These are phyloP conservation scores for Botrytis pseudocinerea DNA, from an alignment of 2,329 filamentous ascomycete genomes.

Conservation along the genomic window DNA sequence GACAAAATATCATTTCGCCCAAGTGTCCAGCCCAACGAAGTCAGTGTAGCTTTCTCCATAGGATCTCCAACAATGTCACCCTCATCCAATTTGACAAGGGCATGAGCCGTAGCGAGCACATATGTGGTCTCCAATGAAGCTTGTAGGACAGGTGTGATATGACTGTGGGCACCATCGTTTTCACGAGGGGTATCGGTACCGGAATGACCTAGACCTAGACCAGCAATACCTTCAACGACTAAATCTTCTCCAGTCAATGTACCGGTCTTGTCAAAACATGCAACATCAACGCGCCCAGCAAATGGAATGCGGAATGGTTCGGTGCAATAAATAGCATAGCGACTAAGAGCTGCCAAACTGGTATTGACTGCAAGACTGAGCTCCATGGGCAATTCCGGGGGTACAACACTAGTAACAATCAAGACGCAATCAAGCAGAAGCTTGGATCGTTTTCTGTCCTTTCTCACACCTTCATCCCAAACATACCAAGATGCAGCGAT, in stretches of 20 bases:
- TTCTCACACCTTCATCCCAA: conserved; percentile 92
- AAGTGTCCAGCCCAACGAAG: conserved; percentile 88
- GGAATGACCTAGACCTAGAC: conserved; percentile 70
- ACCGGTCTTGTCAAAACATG: conserved; percentile 98
- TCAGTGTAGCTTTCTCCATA: conserved; percentile 96
- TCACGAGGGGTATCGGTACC: conserved; percentile 67
- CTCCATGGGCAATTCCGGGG: conserved; percentile 98
- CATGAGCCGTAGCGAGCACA: conserved; percentile 92
- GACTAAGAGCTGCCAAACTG: conserved; percentile 88
- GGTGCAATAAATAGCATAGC: conserved; percentile 96
- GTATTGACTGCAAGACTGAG: conserved; percentile 97
- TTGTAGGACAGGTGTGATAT: conserved; percentile 69
- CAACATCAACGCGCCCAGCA: conserved; percentile 90
- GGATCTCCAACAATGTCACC: conserved; percentile 96
- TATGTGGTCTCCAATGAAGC: conserved; percentile 81
- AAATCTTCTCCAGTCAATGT: conserved; percentile 95
- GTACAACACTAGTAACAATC: conserved; percentile 96
- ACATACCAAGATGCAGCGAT: conserved; percentile 98
- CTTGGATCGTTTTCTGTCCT: conserved; percentile 96
- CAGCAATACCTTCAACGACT: conserved; percentile 95
- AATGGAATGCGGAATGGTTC: conserved; percentile 98
- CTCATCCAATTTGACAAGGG: conserved; percentile 92
- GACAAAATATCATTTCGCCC: conserved; percentile 83
- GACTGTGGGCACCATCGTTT: conserved; percentile 78
- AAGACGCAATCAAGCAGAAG: conserved; percentile 94